These are phyloP conservation scores for Lactuca sativa DNA, from an alignment of 129 eudicot species.

Conservation along the genomic window DNA sequence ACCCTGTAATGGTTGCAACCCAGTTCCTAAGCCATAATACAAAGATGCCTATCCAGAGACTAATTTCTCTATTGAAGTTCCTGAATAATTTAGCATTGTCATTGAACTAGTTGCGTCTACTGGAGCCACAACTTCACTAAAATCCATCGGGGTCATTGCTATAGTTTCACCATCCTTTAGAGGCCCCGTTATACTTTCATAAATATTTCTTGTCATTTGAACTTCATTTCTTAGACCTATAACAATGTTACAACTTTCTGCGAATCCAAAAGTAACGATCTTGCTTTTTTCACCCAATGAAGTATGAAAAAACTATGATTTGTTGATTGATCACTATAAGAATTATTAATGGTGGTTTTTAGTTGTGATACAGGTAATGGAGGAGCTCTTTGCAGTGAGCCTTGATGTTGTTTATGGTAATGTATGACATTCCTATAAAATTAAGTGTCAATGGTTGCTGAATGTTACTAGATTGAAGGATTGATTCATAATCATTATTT, in stretches of 20 bases:
- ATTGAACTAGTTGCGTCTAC: too few relatives aligned
- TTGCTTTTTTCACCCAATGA: background rate
- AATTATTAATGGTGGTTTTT: slow-evolving; percentile 7
- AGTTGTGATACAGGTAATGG: background rate
- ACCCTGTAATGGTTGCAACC: too few relatives aligned
- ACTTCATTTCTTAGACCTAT: background rate
- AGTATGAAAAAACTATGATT: background rate
- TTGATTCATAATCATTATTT: background rate
- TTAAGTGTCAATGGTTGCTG: background rate
- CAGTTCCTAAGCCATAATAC: too few relatives aligned
- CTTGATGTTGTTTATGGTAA: slow-evolving; percentile 5
- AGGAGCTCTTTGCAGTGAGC: slow-evolving; percentile 4
- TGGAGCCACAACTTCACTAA: too few relatives aligned
- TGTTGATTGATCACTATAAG: background rate
- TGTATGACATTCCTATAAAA: background rate
- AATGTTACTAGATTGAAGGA: background rate
- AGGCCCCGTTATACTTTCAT: background rate
- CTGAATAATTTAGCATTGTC: too few relatives aligned
- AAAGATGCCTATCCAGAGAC: too few relatives aligned
- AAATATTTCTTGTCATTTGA: background rate
- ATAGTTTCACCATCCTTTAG: background rate
- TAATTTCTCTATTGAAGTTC: too few relatives aligned
- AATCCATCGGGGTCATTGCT: too few relatives aligned
- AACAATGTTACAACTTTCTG: background rate
- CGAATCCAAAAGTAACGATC: background rate